phyloP scores from a whole-genome alignment of 148 eudicot species.

The Oxyria digyna region DNA sequence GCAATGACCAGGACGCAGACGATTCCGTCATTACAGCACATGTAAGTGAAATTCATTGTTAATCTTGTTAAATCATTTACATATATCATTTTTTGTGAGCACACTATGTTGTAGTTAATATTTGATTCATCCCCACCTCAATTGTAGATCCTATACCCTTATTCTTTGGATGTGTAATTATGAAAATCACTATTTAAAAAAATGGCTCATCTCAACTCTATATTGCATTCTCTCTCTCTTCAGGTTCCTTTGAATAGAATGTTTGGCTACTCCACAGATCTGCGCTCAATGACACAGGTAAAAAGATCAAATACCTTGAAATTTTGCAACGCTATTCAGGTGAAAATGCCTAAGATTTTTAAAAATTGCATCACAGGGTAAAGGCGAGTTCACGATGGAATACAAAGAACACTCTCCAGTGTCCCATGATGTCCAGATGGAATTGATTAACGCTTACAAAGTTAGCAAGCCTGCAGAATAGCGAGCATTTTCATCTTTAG shows the following conservation, averaged over 20 bases:
- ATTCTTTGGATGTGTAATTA: not conserved
- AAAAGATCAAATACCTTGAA: not conserved
- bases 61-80: not conserved
- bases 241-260: constrained; percentile 96
- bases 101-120: not conserved
- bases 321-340: not conserved
- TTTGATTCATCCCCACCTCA: too few species aligned
- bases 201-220: not conserved
- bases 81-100: not conserved
- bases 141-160: too few species aligned
- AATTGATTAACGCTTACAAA: constrained; percentile 62
- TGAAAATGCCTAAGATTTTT: not conserved
- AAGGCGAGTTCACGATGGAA: constrained; percentile 97
- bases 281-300: constrained; percentile 96
- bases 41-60: constrained; percentile 29
- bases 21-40: constrained; percentile 73
- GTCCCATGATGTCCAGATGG: constrained; percentile 76
- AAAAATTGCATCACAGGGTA: constrained; percentile 70
- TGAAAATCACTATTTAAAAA: not conserved
- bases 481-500: not conserved
- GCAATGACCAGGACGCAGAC: constrained; percentile 93
- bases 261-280: constrained; percentile 87
- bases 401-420: constrained; percentile 82
- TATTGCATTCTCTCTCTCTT: not conserved
- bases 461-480: constrained; percentile 26